A percentile compares a stretch with the other conserved stretches of the same genome.
Conservation (phyloP, 352 stramenopile species). For the Globisporangium orthogonon region DNA sequence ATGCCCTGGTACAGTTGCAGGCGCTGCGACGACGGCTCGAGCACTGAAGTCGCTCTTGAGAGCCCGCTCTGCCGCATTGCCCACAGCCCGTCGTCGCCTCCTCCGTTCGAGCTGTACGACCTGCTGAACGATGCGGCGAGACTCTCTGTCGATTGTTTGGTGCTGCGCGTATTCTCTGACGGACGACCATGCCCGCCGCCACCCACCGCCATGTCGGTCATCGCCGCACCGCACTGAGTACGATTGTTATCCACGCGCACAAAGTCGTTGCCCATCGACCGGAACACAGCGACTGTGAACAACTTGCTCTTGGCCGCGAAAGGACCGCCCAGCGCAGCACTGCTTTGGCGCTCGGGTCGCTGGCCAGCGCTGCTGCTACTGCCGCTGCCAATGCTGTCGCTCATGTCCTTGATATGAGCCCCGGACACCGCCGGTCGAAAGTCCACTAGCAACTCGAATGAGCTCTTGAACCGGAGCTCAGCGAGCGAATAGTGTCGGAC, state of each 20-base stretch:
- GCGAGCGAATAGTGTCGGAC: slow-evolving; percentile 28
- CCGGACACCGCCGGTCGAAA: slow-evolving; percentile 37
- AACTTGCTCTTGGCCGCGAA: background rate
- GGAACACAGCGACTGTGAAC: slow-evolving; percentile 41
- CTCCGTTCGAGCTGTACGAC: slow-evolving; percentile 2
- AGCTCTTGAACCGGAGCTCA: slow-evolving; percentile 34
- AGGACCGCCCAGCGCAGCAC: slow-evolving; percentile 14
- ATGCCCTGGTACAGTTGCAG: slow-evolving; percentile 29
- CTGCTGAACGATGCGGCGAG: slow-evolving; percentile 7
- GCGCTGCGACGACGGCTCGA: slow-evolving; percentile 11
- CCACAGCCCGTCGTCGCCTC: background rate
- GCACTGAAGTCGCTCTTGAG: background rate
- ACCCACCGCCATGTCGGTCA: background rate
- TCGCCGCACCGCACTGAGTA: background rate
- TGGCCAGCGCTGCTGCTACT: slow-evolving; percentile 18
- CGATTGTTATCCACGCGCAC: slow-evolving; percentile 10
- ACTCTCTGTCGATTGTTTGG: slow-evolving; percentile 13
- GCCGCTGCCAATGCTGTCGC: slow-evolving; percentile 4
- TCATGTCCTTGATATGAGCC: slow-evolving; percentile 9
- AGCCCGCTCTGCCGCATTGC: slow-evolving; percentile 1
- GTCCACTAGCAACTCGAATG: slow-evolving; percentile 62
- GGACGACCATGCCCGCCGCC: background rate
- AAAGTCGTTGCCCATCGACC: slow-evolving; percentile 64
- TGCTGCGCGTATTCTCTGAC: slow-evolving; percentile 14
- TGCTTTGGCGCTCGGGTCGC: background rate